A percentile compares a stretch with the other conserved stretches of the same genome.
Conservation (phyloP, 768 basidiomycete genomes). For the Tephrocybe sp. region DNA sequence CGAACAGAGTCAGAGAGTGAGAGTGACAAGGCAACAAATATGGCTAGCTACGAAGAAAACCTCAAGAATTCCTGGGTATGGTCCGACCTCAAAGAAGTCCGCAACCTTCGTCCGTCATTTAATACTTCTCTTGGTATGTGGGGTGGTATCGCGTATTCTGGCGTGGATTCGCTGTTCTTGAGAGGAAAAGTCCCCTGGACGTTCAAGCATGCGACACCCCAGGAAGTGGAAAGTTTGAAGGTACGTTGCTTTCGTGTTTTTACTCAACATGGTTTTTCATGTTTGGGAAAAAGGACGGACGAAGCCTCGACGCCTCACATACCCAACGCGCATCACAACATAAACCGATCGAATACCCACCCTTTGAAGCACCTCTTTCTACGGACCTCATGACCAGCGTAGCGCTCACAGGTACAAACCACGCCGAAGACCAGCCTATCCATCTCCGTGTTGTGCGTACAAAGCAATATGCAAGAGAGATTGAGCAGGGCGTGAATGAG, state of each 20-base stretch:
- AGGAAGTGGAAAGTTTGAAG: slow-evolving; percentile 23
- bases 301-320: slow-evolving; percentile 58
- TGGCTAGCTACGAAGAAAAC: slow-evolving; percentile 69
- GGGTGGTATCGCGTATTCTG: slow-evolving; percentile 89
- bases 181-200: slow-evolving; percentile 92
- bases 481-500: slow-evolving; percentile 19
- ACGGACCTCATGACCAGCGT: slow-evolving; percentile 93
- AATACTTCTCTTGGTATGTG: slow-evolving; percentile 72
- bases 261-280: background rate
- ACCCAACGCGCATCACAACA: slow-evolving; percentile 67
- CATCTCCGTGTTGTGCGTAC: slow-evolving; percentile 71
- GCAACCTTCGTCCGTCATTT: slow-evolving; percentile 91
- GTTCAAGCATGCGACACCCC: slow-evolving; percentile 58
- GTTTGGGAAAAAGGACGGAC: slow-evolving; percentile 14
- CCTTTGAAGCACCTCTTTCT: slow-evolving; percentile 83
- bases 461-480: slow-evolving; percentile 23
- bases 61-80: slow-evolving; percentile 82
- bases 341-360: slow-evolving; percentile 81
- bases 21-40: slow-evolving; percentile 41
- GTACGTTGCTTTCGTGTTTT: slow-evolving; percentile 21
- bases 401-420: slow-evolving; percentile 89
- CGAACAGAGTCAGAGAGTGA: background rate
- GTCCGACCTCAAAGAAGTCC: slow-evolving; percentile 82
- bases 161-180: slow-evolving; percentile 80
- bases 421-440: slow-evolving; percentile 93